Evolutionary conservation across 78 protist species (phyloP), one percentile per base, ranked within the genome.

Genomic region (Dictyostelium intermedium): DNA sequence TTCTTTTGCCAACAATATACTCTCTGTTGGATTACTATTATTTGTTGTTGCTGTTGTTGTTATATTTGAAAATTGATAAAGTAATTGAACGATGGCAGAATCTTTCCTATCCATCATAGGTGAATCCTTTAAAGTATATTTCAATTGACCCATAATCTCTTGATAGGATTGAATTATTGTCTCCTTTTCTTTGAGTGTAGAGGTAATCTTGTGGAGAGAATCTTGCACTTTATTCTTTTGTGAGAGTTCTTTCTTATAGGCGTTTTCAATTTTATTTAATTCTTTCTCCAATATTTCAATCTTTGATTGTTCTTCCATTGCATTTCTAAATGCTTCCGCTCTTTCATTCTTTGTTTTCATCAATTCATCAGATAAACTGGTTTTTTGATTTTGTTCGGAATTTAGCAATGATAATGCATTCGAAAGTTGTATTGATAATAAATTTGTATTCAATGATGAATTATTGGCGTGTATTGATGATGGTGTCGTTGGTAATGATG

Each of bases 221-320:
- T 89, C 94, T 80, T 89, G 79, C 0, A 78, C 41, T 89, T 89
- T 89, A 0, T 18, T 27, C 37, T 89, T 89, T 60, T 80, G 87
- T 2, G 56, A 11, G 37, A 79, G 70, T n/a, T 89, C 94, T 39
- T 89, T 89, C 23, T 89, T 89, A 18, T 43, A 56, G 2, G 87
- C 41, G 5, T 20, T n/a, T 20, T 87, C 93, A 0, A 78, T 41
- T 60, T 87, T 87, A 8, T 60, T 30, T 20, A 76, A 25, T 13
- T 72, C 92, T 35, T 76, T 85, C 47, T 87, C 92, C 30, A 87
- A 23, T 4, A n/a, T 25, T 45, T 89, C 83, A 35, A 63, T 79
- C 82, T 80, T 89, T 23, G 83, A 60, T 70, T 78, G 81, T 50
- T 89, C 94, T 2, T 60, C 87, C 34, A 89, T 11, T 39, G 74